phyloP scores from a whole-genome alignment of 306 rosid species.

The Carpinus viminea region DNA sequence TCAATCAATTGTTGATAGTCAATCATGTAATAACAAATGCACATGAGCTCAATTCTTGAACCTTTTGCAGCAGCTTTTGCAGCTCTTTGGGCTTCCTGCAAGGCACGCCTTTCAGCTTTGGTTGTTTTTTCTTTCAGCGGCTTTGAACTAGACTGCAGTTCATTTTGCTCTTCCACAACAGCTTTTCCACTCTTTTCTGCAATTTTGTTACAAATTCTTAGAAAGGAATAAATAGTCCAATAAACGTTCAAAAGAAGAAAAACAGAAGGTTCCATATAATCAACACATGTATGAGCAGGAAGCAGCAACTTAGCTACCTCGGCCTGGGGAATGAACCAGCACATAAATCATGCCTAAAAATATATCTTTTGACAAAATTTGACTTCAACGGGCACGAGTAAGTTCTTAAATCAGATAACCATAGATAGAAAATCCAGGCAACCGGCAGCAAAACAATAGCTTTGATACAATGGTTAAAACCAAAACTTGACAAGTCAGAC shows the following conservation, averaged over 20 bases:
- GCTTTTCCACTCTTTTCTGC: conserved; percentile 59
- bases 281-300: not conserved
- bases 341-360: not conserved
- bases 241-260: not conserved
- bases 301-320: not conserved
- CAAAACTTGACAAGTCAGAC: not conserved
- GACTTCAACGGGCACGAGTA: not conserved
- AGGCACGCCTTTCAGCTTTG: conserved; percentile 81
- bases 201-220: conserved; percentile 1
- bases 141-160: conserved; percentile 38
- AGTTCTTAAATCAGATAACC: not conserved
- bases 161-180: conserved; percentile 32
- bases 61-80: conserved; percentile 77
- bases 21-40: not conserved
- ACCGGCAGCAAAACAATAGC: not conserved
- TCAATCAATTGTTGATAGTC: not conserved
- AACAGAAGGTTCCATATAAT: not conserved
- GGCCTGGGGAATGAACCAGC: no score
- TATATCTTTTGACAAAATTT: not conserved
- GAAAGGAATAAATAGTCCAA: not conserved
- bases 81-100: conserved; percentile 91
- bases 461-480: not conserved
- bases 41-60: conserved; percentile 17
- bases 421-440: not conserved
- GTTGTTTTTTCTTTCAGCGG: conserved; percentile 58